Evolutionary conservation across 176 grass and related monocot genomes (phyloP).

Genomic region (Aegilops speltoides): DNA sequence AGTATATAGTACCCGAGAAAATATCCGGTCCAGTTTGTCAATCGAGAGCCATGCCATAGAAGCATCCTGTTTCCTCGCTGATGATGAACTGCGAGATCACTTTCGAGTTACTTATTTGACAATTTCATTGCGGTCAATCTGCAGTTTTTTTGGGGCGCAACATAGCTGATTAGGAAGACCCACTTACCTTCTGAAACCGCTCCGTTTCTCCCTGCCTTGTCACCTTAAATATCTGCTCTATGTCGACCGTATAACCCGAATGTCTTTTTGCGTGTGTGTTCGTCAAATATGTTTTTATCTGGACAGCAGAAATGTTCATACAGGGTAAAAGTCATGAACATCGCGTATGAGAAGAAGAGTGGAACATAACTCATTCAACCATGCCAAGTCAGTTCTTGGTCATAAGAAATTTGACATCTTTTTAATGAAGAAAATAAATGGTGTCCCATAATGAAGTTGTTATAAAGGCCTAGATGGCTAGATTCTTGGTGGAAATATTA

Average conservation of each 20-base stretch:
- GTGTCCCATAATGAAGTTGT: background rate
- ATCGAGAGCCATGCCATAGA: constrained; percentile 93
- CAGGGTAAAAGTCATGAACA: background rate
- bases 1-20: constrained; percentile 31
- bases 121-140: background rate
- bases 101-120: background rate
- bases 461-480: constrained; percentile 1
- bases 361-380: background rate
- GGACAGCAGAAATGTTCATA: constrained; percentile 3
- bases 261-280: constrained; percentile 90
- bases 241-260: constrained; percentile 55
- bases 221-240: constrained; percentile 83
- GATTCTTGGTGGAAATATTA: constrained; percentile 38
- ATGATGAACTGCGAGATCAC: constrained; percentile 48
- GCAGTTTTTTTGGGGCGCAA: background rate
- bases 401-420: background rate
- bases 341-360: background rate
- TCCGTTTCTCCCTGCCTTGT: constrained; percentile 65
- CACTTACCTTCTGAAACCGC: constrained; percentile 64
- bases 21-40: constrained; percentile 93
- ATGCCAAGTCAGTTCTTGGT: background rate
- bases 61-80: constrained; percentile 85
- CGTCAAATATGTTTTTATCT: constrained; percentile 84
- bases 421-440: background rate
- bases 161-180: background rate